Evolutionary conservation across 768 basidiomycete species (phyloP).

Genomic region (Tephrocybe sp.): DNA sequence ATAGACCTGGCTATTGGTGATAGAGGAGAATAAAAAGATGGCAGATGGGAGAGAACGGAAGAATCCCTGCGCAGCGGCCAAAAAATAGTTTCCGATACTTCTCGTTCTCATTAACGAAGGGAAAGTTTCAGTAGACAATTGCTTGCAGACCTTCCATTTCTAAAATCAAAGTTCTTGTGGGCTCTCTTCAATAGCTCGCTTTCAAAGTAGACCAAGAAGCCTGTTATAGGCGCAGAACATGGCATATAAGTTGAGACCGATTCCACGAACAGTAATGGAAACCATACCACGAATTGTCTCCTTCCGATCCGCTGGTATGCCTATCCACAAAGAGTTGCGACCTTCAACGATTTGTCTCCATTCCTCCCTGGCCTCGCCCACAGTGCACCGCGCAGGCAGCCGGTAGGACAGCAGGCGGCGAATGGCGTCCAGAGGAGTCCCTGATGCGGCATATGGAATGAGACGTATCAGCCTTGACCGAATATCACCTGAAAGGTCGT

Average conservation of each 20-base stretch:
- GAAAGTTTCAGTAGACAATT: too few relatives aligned
- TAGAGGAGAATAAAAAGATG: conserved; percentile 91
- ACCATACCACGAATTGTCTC: conserved; percentile 81
- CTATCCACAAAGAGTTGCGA: conserved; percentile 73
- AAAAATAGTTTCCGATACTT: conserved; percentile 88
- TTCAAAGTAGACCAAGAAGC: conserved; percentile 92
- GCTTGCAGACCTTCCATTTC: conserved; percentile 73
- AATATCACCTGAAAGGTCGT: conserved; percentile 64
- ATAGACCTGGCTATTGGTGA: conserved; percentile 71
- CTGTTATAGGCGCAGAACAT: conserved; percentile 35
- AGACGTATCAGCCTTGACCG: conserved; percentile 87
- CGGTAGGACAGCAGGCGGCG: conserved; percentile 78
- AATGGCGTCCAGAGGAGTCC: conserved; percentile 72
- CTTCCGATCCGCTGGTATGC: conserved; percentile 87
- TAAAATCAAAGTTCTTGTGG: conserved; percentile 92
- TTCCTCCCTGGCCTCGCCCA: conserved; percentile 79
- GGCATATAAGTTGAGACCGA: not conserved
- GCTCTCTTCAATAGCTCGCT: conserved; percentile 84
- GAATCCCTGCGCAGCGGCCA: conserved; percentile 86
- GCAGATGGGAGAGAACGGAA: conserved; percentile 92
- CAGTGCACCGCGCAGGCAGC: conserved; percentile 64
- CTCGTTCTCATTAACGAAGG: not conserved
- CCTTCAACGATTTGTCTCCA: conserved; percentile 96
- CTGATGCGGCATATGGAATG: conserved; percentile 64
- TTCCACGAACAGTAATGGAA: not conserved